Evolutionary conservation across 179 eudicot genomes (phyloP).

Genomic region (Spergularia azorica): DNA sequence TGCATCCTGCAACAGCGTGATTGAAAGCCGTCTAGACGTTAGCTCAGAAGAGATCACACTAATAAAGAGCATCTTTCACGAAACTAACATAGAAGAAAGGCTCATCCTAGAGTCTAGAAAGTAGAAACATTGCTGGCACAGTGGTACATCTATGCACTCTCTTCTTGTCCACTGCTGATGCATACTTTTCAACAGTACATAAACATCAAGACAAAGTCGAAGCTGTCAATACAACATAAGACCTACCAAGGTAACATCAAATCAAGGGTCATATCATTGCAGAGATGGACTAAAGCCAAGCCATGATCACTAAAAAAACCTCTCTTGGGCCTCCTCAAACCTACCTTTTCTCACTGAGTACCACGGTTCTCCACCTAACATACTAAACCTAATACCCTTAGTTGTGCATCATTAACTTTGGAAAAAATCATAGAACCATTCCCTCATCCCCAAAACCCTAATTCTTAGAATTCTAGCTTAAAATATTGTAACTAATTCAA

Average conservation of each 20-base stretch:
- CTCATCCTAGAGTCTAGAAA: neutral
- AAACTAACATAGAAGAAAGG: neutral
- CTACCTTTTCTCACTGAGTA: neutral
- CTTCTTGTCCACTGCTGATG: neutral
- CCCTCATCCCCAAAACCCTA: too few species aligned
- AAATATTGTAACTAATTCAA: neutral
- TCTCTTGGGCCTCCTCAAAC: neutral
- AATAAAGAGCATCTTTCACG: neutral
- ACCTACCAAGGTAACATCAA: neutral
- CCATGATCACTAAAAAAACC: neutral
- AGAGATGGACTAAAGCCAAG: neutral
- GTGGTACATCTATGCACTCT: neutral
- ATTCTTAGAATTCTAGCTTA: neutral
- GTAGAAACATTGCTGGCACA: neutral
- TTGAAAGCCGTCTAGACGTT: neutral
- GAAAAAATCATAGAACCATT: neutral
- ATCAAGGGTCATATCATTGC: neutral
- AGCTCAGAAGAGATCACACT: neutral
- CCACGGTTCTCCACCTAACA: neutral
- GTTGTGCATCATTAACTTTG: neutral
- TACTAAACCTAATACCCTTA: neutral
- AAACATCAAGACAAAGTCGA: neutral
- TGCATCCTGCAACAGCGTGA: conserved; percentile 48
- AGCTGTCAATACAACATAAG: neutral
- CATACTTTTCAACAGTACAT: neutral